Conservation (phyloP, 2,329 filamentous ascomycete species). For the Cadophora gregata region DNA sequence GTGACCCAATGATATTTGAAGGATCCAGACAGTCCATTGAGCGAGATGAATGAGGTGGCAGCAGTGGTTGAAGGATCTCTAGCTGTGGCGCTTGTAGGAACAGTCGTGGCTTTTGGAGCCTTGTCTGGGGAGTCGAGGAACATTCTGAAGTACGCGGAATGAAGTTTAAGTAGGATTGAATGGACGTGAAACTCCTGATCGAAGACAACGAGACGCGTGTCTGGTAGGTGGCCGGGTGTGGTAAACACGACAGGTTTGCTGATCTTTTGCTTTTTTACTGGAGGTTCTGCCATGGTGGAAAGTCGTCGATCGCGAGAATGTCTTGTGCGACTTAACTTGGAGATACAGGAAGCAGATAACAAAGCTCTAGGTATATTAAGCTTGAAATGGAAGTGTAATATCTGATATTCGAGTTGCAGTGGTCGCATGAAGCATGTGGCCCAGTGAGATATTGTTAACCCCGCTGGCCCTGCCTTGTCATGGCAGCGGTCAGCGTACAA, state of each 20-base stretch:
- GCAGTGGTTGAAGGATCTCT: background rate
- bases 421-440: no score
- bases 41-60: background rate
- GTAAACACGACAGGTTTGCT: constrained; percentile 15
- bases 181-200: constrained; percentile 26
- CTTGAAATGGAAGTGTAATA: no score
- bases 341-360: no score
- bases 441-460: no score
- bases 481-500: no score
- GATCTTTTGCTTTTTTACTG: background rate
- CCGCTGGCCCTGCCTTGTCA: no score
- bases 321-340: background rate
- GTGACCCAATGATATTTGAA: constrained; percentile 14
- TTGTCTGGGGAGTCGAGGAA: constrained; percentile 31
- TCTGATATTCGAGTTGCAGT: no score
- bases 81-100: background rate
- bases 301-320: background rate
- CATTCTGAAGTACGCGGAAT: constrained; percentile 26
- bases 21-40: background rate
- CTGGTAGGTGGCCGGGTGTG: constrained; percentile 1
- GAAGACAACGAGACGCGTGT: constrained; percentile 23
- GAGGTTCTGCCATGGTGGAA: background rate
- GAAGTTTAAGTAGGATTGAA: constrained; percentile 21
- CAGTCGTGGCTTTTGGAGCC: background rate
- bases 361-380: no score